Base-by-base conservation (phyloP, 2,329 filamentous ascomycete genomes). In the Diaporthe sp. region DNA sequence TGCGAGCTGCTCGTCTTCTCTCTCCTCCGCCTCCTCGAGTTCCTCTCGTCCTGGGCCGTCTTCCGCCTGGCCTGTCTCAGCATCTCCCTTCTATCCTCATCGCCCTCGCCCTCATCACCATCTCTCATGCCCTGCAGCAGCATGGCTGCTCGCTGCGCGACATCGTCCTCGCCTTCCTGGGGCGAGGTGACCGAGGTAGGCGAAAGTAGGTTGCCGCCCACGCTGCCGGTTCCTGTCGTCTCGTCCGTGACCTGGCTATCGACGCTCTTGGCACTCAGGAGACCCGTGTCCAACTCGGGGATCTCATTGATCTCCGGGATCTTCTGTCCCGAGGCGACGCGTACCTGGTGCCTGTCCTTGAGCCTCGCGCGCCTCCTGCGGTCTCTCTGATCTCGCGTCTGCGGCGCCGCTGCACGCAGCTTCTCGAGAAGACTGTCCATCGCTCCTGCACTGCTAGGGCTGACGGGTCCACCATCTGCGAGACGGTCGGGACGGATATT, bases 391-490 rank as follows among this genome's bases (percentile, higher is more conserved):
- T 98, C 96, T 83, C 94, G 90, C 39, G 94, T 92, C 85, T 98
- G 95, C 42, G 97, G 96, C 74, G 96, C 96, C 1, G 97, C 97
- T 74, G 95, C 96, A 75, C 97, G 94, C 74, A 99, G 88, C 85
- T 98, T 98, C 90, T 98, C 95, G 67, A 99, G 91, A 34, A 99
- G 87, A 55, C 94, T 95, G 85, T 99, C 97, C 96, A 99, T 98
- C 71, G 96, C 97, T 72, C 96, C 97, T 9, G 95, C 95, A 74
- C 91, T 93, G 44, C 90, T 90, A 34, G 95, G 94, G 3, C 93
- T 93, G 42, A 89, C 87, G 8, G 92, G 92, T 25, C 85, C 85
- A 25, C 81, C 84, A 20, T 85, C 86, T 51, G 83, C 84, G 42
- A 83, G 85, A n/a, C 87, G 86, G 20, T 83, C 83, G 17, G 85